Percentiles rank a stretch among this genome's conserved stretches.
phyloP scores from a whole-genome alignment of 495 filamentous ascomycete genomes.

The Pyrenula aspistea region DNA sequence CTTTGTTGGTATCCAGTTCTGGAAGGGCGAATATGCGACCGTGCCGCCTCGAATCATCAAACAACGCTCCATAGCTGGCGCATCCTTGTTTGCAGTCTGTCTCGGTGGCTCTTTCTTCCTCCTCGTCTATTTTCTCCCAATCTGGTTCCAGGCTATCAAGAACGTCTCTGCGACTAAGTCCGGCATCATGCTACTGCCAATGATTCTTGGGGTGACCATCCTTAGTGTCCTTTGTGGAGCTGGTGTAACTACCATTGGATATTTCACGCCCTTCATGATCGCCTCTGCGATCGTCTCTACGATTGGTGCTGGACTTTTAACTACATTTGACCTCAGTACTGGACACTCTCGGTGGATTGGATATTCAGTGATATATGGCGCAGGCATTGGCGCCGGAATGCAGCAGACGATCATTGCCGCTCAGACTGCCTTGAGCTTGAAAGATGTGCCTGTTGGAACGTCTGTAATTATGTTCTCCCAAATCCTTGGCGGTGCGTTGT shows the following conservation, averaged over 20 bases:
- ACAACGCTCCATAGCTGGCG: slow-evolving; percentile 53
- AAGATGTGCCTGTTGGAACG: slow-evolving; percentile 51
- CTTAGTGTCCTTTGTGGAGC: slow-evolving; percentile 49
- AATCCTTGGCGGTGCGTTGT: slow-evolving; percentile 56
- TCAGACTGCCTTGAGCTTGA: slow-evolving; percentile 48
- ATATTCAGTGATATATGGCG: slow-evolving; percentile 59
- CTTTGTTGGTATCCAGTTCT: slow-evolving; percentile 55
- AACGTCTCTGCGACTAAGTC: slow-evolving; percentile 52
- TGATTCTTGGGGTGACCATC: slow-evolving; percentile 53
- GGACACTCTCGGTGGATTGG: slow-evolving; percentile 58
- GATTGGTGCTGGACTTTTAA: slow-evolving; percentile 59
- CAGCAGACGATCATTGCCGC: slow-evolving; percentile 57
- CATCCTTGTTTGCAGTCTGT: slow-evolving; percentile 39
- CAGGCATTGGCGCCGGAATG: slow-evolving; percentile 57
- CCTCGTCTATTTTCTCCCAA: slow-evolving; percentile 55
- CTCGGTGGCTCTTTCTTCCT: slow-evolving; percentile 56
- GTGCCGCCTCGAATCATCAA: slow-evolving; percentile 61
- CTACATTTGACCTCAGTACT: slow-evolving; percentile 46
- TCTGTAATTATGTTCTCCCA: slow-evolving; percentile 59
- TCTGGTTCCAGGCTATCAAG: slow-evolving; percentile 86
- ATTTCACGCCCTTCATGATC: slow-evolving; percentile 69
- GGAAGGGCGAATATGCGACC: slow-evolving; percentile 61
- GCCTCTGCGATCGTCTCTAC: slow-evolving; percentile 42
- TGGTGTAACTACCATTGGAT: slow-evolving; percentile 49
- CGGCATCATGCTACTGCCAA: slow-evolving; percentile 67